phyloP scores from a whole-genome alignment of 192 early-diverging fungal species.

The Haplosporangium gracile region DNA sequence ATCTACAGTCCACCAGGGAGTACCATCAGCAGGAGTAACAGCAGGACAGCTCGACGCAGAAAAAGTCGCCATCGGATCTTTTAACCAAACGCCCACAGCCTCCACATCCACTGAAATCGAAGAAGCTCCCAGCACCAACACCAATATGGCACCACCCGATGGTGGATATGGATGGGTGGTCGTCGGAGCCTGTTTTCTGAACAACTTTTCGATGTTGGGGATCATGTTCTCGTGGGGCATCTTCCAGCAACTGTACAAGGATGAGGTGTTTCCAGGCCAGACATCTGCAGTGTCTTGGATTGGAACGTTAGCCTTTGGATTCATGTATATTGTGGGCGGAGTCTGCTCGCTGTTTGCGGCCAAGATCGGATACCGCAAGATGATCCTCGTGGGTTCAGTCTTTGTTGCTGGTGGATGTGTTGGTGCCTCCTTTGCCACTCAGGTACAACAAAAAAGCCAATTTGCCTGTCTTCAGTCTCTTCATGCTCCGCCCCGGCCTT shows the following conservation, averaged over 20 bases:
- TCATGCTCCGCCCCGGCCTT: not conserved
- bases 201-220: slow-evolving; percentile 60
- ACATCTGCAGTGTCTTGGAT: slow-evolving; percentile 60
- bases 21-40: not conserved
- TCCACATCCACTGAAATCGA: not conserved
- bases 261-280: slow-evolving; percentile 55
- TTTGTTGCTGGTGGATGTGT: slow-evolving; percentile 36
- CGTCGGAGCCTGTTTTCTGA: slow-evolving; percentile 55
- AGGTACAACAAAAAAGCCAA: slow-evolving; percentile 27
- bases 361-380: slow-evolving; percentile 44
- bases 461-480: not conserved
- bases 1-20: not conserved
- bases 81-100: not conserved
- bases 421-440: slow-evolving; percentile 60
- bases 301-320: slow-evolving; percentile 48
- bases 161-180: slow-evolving; percentile 63
- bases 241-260: slow-evolving; percentile 61
- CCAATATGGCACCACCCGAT: slow-evolving; percentile 41
- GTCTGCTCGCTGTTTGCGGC: slow-evolving; percentile 45
- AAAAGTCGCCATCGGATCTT: not conserved
- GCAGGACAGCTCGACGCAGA: not conserved
- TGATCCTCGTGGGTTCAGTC: slow-evolving; percentile 38
- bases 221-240: slow-evolving; percentile 64
- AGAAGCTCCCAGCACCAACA: not conserved
- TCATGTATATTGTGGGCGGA: slow-evolving; percentile 44